Conservation (phyloP, 495 filamentous ascomycete species). For the Penicillium bovifimosum region DNA sequence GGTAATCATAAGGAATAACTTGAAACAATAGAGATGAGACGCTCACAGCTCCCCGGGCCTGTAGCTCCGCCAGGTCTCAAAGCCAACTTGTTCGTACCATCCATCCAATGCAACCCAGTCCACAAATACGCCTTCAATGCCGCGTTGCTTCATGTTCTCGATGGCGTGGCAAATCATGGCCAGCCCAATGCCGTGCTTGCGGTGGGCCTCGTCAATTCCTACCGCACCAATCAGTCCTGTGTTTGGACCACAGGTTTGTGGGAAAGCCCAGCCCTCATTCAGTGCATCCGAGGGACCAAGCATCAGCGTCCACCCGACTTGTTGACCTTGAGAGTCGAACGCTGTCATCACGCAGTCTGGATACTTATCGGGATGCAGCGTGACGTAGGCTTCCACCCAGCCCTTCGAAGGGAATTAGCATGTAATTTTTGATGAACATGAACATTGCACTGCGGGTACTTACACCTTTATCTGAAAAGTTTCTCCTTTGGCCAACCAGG, state of each 20-base stretch:
- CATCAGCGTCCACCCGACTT: slow-evolving; percentile 50
- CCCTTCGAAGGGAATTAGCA: slow-evolving; percentile 23
- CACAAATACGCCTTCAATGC: slow-evolving; percentile 45
- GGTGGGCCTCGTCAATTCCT: slow-evolving; percentile 38
- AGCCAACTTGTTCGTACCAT: slow-evolving; percentile 48
- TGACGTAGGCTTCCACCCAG: slow-evolving; percentile 44
- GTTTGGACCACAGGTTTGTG: slow-evolving; percentile 37
- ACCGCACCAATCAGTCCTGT: slow-evolving; percentile 49
- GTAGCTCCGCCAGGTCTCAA: slow-evolving; percentile 42
- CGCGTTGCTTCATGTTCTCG: slow-evolving; percentile 44
- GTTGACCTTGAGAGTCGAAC: slow-evolving; percentile 34
- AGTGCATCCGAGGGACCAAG: slow-evolving; percentile 28
- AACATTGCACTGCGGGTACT: neutral
- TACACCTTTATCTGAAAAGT: slow-evolving; percentile 40
- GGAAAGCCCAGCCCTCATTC: slow-evolving; percentile 41
- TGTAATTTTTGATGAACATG: too few species aligned
- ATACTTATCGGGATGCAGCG: slow-evolving; percentile 33
- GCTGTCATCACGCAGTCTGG: slow-evolving; percentile 44
- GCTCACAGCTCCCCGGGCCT: slow-evolving; percentile 29
- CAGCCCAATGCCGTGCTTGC: slow-evolving; percentile 41
- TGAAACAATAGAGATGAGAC: neutral
- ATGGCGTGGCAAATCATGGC: slow-evolving; percentile 45
- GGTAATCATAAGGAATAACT: too few species aligned
- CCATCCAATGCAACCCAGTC: slow-evolving; percentile 47
- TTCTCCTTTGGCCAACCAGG: slow-evolving; percentile 38